Conservation (phyloP, 768 basidiomycete species). For the Suillus subluteus region DNA sequence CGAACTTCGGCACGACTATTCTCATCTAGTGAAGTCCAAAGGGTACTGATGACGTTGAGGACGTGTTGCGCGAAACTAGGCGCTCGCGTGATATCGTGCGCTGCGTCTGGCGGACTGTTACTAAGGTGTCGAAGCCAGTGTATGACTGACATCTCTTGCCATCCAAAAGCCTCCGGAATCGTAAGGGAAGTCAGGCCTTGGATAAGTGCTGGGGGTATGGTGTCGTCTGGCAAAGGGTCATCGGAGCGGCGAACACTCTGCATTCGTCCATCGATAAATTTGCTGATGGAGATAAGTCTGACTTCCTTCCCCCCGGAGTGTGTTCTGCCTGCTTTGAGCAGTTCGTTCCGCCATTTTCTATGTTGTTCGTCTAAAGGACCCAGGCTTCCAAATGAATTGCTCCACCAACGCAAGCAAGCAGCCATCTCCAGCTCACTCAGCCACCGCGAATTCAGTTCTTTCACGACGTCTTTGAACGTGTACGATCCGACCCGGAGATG, state of each 20-base stretch:
- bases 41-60: constrained; percentile 38
- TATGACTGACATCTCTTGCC: constrained; percentile 40
- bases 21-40: not conserved
- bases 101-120: constrained; percentile 43
- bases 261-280: constrained; percentile 63
- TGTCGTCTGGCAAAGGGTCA: constrained; percentile 74
- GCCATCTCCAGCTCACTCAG: constrained; percentile 70
- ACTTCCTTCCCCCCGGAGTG: constrained; percentile 28
- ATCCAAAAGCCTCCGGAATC: constrained; percentile 56
- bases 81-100: constrained; percentile 62
- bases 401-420: constrained; percentile 88
- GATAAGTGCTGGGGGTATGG: constrained; percentile 42
- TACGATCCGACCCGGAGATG: constrained; percentile 68
- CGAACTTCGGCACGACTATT: not conserved
- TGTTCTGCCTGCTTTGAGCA: not conserved
- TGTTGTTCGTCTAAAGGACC: not conserved
- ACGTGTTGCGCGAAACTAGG: constrained; percentile 81
- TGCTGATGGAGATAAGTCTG: constrained; percentile 62
- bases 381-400: constrained; percentile 28
- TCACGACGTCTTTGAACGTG: constrained; percentile 76
- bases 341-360: not conserved
- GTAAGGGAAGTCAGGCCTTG: constrained; percentile 42
- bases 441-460: constrained; percentile 68
- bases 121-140: constrained; percentile 75
- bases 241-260: constrained; percentile 59